Conservation (phyloP, 768 basidiomycete species). For the Tubosaeta sp. region DNA sequence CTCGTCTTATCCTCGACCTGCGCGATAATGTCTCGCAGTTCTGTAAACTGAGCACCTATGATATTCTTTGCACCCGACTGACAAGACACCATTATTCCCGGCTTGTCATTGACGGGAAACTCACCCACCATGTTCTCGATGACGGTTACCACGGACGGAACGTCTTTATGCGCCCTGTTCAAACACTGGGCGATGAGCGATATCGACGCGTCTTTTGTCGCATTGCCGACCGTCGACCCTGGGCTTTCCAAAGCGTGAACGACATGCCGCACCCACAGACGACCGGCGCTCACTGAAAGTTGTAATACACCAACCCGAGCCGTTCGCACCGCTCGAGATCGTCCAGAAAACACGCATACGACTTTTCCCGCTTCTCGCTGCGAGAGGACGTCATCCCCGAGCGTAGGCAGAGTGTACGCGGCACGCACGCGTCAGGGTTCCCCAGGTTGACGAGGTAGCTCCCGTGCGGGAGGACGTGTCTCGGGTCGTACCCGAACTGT, state of each 20-base stretch:
- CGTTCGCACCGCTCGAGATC: conserved; percentile 75
- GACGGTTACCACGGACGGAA: conserved; percentile 54
- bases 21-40: conserved; percentile 65
- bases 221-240: conserved; percentile 75
- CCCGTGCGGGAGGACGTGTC: conserved; percentile 76
- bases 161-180: conserved; percentile 68
- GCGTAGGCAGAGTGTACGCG: not conserved
- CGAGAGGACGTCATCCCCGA: not conserved
- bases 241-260: conserved; percentile 43
- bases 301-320: conserved; percentile 70
- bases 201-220: conserved; percentile 58
- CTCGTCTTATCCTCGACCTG: conserved; percentile 68
- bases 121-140: conserved; percentile 78
- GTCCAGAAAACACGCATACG: conserved; percentile 77
- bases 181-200: conserved; percentile 65
- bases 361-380: conserved; percentile 65
- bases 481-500: conserved; percentile 55
- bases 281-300: conserved; percentile 70
- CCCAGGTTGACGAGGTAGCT: conserved; percentile 84
- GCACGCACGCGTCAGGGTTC: conserved; percentile 66
- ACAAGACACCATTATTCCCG: not conserved
- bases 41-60: conserved; percentile 65
- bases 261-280: not conserved
- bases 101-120: not conserved
- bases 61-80: conserved; percentile 80